These are phyloP conservation scores for Coccomyxa sp. DNA, from an alignment of 139 green algal species.

Conservation along the genomic window DNA sequence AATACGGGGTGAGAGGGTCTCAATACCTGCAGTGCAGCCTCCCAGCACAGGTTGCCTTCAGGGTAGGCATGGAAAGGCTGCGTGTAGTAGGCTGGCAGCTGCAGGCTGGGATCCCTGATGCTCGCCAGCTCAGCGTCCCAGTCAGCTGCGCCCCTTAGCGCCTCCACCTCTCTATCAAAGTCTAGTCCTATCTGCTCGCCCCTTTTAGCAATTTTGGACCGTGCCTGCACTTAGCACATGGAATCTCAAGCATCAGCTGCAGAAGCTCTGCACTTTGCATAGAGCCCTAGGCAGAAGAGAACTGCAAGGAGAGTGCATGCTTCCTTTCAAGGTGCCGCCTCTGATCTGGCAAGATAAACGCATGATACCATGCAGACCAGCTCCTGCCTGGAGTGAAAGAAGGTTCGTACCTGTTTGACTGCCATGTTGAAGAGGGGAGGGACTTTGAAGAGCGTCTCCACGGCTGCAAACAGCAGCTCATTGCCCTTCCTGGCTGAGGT, in stretches of 20 bases:
- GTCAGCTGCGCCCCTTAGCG: slow-evolving; percentile 46
- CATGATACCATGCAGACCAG: background rate
- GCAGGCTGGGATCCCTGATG: slow-evolving; percentile 31
- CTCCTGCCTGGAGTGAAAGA: too few species aligned
- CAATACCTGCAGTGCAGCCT: slow-evolving; percentile 60
- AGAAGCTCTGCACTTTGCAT: background rate
- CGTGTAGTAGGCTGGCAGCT: slow-evolving; percentile 65
- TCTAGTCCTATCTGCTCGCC: slow-evolving; percentile 30
- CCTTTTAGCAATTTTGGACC: background rate
- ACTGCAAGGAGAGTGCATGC: background rate
- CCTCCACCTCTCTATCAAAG: slow-evolving; percentile 47
- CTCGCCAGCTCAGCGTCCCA: slow-evolving; percentile 44
- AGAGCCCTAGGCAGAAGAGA: slow-evolving; percentile 3
- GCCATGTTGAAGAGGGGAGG: slow-evolving; percentile 59
- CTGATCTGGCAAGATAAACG: background rate
- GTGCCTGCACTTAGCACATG: background rate
- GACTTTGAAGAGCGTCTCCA: slow-evolving; percentile 67
- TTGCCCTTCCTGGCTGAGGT: too few species aligned
- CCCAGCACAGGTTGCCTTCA: slow-evolving; percentile 62
- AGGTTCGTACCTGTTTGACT: slow-evolving; percentile 24
- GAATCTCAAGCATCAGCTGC: background rate
- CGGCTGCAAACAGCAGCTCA: slow-evolving; percentile 37
- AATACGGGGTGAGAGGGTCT: too few species aligned
- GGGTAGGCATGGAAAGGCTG: slow-evolving; percentile 73
- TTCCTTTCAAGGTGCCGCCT: background rate